Evolutionary conservation across 2,329 filamentous ascomycete species (phyloP), one percentile per base, ranked within the genome.

Genomic region (Talaromyces albobiverticillius): DNA sequence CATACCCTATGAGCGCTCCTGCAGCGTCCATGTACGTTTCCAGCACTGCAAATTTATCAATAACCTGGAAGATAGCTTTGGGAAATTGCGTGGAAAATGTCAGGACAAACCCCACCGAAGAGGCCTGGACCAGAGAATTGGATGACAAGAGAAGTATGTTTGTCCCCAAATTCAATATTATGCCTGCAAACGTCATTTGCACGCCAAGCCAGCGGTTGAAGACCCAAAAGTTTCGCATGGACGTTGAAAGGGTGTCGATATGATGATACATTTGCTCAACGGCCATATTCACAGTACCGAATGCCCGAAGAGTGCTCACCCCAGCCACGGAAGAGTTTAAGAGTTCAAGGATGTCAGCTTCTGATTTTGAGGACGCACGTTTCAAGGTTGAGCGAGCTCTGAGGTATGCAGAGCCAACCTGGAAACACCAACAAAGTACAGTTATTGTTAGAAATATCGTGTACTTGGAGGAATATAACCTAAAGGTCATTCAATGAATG

Each of bases 11-110:
- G 25, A 93, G 83, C 34, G 88, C 79, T 70, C 92, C 89, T 0
- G 86, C 84, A 0, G 87, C 82, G 62, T 91, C 91, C 86, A 92
- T 90, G 63, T 89, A 83, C 3, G 91, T 75, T 66, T 93, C 89
- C 18, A 90, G 73, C 57, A 82, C 84, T 0, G 87, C 80, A 64
- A 89, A 90, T 52, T 84, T 75, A 1, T 86, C 78, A 32, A 90
- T 80, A 0, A 82, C 79, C 81, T 82, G 87, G 47, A 86, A 80
- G 52, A 90, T 81, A 9, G 79, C 77, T 14, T 71, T 71, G 0
- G 85, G 81, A 65, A 90, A 89, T 54, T 88, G 82, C 26, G 92
- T 76, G 0, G 87, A 82, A 67, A 92, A 92, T 3, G 83, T 82
- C 32, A 92, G 73, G 0, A 87, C 87, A 62, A 92, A 92, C 0